Conservation (phyloP, 768 basidiomycete genomes). For the Naematelia encephala region DNA sequence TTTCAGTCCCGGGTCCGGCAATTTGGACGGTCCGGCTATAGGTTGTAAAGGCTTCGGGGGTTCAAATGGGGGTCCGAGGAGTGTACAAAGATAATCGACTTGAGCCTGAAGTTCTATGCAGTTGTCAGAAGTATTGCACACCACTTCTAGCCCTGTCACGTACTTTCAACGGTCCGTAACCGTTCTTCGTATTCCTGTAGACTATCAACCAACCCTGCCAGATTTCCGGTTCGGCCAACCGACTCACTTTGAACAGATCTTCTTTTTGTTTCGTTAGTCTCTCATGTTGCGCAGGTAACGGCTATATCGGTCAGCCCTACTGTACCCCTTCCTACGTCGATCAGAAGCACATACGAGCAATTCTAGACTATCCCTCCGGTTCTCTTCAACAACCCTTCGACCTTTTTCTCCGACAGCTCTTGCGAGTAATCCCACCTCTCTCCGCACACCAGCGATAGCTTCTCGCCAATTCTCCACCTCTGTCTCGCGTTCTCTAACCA, state of each 20-base stretch:
- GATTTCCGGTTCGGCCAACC: neutral
- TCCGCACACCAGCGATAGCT: slow-evolving; percentile 63
- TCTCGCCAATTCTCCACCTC: slow-evolving; percentile 74
- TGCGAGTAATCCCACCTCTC: slow-evolving; percentile 64
- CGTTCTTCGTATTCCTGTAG: slow-evolving; percentile 38
- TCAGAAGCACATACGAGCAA: slow-evolving; percentile 15
- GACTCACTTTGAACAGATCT: slow-evolving; percentile 53
- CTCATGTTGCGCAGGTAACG: slow-evolving; percentile 70
- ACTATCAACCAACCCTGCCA: slow-evolving; percentile 8
- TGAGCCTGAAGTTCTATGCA: slow-evolving; percentile 62
- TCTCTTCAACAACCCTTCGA: slow-evolving; percentile 58
- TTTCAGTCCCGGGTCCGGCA: neutral
- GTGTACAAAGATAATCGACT: slow-evolving; percentile 76
- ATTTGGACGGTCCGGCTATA: slow-evolving; percentile 23
- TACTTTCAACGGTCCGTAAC: slow-evolving; percentile 33
- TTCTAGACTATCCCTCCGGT: slow-evolving; percentile 58
- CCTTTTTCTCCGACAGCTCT: slow-evolving; percentile 67
- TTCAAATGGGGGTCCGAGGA: slow-evolving; percentile 71
- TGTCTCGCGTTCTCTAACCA: slow-evolving; percentile 65
- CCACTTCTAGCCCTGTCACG: slow-evolving; percentile 14
- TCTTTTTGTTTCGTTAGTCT: slow-evolving; percentile 69
- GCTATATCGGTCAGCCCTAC: slow-evolving; percentile 19
- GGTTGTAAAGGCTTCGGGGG: slow-evolving; percentile 50
- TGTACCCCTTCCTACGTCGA: neutral
- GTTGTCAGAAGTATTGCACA: neutral